Conservation (phyloP, 106 monocot genomes). For the Dioscorea alata region DNA sequence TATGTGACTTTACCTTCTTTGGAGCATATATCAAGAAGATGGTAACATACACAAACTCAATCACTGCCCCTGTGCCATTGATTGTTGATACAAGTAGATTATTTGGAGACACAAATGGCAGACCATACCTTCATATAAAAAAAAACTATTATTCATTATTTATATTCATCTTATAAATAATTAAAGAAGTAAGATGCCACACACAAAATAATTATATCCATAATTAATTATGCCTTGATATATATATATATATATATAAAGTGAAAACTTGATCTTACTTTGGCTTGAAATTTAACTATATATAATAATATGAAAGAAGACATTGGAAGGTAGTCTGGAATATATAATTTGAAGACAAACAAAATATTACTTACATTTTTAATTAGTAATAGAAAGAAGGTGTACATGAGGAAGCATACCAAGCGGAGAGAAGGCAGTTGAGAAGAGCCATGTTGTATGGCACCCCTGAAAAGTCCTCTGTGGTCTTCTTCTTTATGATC, state of each 20-base stretch:
- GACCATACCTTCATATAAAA: conserved; percentile 7
- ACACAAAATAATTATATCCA: too few relatives aligned
- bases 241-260: too few relatives aligned
- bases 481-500: conserved; percentile 51
- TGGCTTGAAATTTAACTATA: background rate
- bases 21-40: conserved; percentile 3
- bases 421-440: conserved; percentile 92
- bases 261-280: background rate
- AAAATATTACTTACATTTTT: background rate
- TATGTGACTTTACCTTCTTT: background rate
- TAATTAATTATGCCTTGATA: too few relatives aligned
- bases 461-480: conserved; percentile 88
- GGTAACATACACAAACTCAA: conserved; percentile 2
- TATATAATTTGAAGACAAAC: background rate
- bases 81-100: conserved; percentile 6
- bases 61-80: conserved; percentile 1
- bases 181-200: too few relatives aligned
- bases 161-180: too few relatives aligned
- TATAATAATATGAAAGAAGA: background rate
- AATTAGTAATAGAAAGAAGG: background rate
- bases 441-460: conserved; percentile 97
- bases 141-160: too few relatives aligned
- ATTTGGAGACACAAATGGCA: conserved; percentile 8
- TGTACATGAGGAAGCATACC: conserved; percentile 17
- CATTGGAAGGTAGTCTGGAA: background rate